Base-by-base conservation (phyloP, 768 basidiomycete genomes). In the Inosperma sp. region DNA sequence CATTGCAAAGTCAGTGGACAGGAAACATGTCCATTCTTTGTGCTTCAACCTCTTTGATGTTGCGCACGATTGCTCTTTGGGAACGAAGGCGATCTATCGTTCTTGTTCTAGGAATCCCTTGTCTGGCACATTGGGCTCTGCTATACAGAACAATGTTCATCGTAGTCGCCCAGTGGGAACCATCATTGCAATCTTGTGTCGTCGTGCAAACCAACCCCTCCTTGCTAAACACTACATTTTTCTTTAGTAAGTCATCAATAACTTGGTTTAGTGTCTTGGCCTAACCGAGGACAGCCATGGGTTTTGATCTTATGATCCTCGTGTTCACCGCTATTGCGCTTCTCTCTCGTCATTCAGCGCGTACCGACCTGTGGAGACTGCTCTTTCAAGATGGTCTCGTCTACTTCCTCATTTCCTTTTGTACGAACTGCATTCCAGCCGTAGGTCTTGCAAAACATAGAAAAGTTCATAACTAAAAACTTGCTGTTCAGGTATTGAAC, bases 351-450 rank as follows among this genome's bases (percentile, higher is more conserved):
- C 78, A 77, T 56, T 76, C 79, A 16, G 69, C 73, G 4, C 71
- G 78, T 39, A 82, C 79, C 4, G 79, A 75, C 52, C 71, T 88
- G n/a, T 85, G 84, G 76, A 74, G 76, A 56, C 65, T 88, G 40
- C 76, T 88, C 44, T 85, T 86, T 67, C 73, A 77, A n/a, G 85
- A 87, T 57, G 86, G 86, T 16, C 68, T 88, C 37, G 78, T 84
- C 5, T 86, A 82, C 61, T 86, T 86, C 59, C 51, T 85, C 22
- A 68, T 84, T 33, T 78, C 84, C 1, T 86, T 84, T 54, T 71
- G 78, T 13, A 82, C 76, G 46, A 87, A 86, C 56, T 77, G 78
- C 51, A 71, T 85, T 44, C 84, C 84, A 29, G 86, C 86, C 17
- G 83, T 84, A 62, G 56, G 80, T 64, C 3, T 9, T 16, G 50